Percentiles rank a stretch among this genome's conserved stretches.
These are phyloP conservation scores for Rhizopogon salebrosus DNA, from an alignment of 768 basidiomycete species.

Conservation along the genomic window DNA sequence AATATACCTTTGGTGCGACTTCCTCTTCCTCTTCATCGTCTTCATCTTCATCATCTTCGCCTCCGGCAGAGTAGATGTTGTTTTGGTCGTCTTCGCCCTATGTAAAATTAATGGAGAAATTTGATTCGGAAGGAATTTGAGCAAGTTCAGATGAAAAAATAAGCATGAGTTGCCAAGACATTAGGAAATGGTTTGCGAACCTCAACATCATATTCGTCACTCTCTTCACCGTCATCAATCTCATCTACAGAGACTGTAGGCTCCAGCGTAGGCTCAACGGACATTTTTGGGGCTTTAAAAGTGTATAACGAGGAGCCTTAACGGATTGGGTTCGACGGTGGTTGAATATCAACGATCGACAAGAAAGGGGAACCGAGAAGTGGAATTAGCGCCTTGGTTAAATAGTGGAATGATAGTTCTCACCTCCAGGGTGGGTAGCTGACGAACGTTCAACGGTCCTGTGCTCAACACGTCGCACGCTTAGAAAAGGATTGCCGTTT, in stretches of 20 bases:
- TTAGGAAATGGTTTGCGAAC: conserved; percentile 8
- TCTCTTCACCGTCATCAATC: conserved; percentile 20
- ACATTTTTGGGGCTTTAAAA: conserved; percentile 9
- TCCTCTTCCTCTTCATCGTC: conserved; percentile 8
- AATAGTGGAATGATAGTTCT: conserved; percentile 3
- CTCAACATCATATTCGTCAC: conserved; percentile 21
- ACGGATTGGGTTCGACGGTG: conserved; percentile 4
- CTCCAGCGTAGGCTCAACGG: conserved; percentile 15
- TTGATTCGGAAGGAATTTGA: background rate
- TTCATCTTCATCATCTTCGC: conserved; percentile 16
- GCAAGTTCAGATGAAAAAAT: background rate
- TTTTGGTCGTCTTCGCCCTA: conserved; percentile 14
- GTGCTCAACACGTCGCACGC: conserved; percentile 5
- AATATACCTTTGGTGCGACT: conserved; percentile 7
- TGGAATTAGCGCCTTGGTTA: conserved; percentile 9
- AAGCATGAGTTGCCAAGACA: background rate
- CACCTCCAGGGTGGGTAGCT: background rate
- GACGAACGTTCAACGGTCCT: conserved; percentile 4
- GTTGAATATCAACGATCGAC: conserved; percentile 3
- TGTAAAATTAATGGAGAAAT: background rate
- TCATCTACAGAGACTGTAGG: conserved; percentile 4
- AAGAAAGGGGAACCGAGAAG: conserved; percentile 5
- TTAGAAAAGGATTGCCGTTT: background rate
- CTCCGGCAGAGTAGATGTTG: background rate
- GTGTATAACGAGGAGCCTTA: background rate